Evolutionary conservation across 2,329 filamentous ascomycete genomes (phyloP).

Genomic region (Lachnum nothofagi): DNA sequence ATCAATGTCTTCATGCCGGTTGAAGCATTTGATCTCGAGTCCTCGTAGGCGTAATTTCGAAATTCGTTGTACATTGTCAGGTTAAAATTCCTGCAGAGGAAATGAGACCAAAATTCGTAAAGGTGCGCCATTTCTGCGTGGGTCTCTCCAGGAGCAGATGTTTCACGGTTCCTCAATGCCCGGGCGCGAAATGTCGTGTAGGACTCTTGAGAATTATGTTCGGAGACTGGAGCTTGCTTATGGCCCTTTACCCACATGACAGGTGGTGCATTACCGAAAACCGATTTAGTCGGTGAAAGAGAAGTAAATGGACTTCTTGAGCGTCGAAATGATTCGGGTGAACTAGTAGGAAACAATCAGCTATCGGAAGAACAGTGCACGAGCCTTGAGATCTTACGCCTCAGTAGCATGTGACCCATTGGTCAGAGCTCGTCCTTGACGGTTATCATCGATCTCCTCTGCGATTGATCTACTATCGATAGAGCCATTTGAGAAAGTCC

Average conservation of each 20-base stretch:
- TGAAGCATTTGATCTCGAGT: constrained; percentile 49
- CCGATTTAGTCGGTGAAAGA: constrained; percentile 22
- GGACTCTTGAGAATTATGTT: constrained; percentile 32
- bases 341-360: constrained; percentile 20
- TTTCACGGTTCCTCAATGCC: constrained; percentile 37
- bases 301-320: constrained; percentile 25
- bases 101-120: constrained; percentile 72
- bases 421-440: constrained; percentile 34
- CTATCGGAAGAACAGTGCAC: not conserved
- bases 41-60: constrained; percentile 59
- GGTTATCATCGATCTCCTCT: constrained; percentile 41
- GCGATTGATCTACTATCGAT: constrained; percentile 49
- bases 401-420: constrained; percentile 37
- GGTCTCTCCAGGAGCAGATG: constrained; percentile 34
- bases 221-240: constrained; percentile 31
- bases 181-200: constrained; percentile 37
- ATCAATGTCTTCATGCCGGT: constrained; percentile 59
- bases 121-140: constrained; percentile 59
- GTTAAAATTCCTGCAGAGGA: constrained; percentile 69
- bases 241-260: constrained; percentile 37
- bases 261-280: constrained; percentile 27
- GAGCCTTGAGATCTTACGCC: constrained; percentile 28
- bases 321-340: constrained; percentile 23
- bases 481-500: constrained; percentile 52
- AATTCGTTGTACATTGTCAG: constrained; percentile 71